Conservation (phyloP, 805 yeast genomes). For the Suhomyces sp. region DNA sequence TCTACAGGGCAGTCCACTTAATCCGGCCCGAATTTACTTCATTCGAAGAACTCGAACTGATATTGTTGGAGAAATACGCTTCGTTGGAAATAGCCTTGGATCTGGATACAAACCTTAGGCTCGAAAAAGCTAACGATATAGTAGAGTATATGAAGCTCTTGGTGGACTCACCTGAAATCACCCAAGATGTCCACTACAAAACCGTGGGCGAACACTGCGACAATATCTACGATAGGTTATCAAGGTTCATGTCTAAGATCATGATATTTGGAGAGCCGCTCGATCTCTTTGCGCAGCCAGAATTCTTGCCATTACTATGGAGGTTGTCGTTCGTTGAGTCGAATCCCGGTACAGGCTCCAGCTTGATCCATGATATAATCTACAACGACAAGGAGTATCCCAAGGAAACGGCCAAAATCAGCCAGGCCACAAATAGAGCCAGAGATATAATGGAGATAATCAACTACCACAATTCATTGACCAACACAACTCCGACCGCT, state of each 20-base stretch:
- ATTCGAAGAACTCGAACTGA: conserved; percentile 22
- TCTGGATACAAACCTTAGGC: conserved; percentile 8
- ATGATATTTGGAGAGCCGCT: conserved; percentile 23
- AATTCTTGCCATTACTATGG: conserved; percentile 36
- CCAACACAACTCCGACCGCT: conserved; percentile 10
- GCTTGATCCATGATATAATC: conserved; percentile 23
- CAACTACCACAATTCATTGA: conserved; percentile 16
- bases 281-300: conserved; percentile 22
- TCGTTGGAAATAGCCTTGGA: conserved; percentile 14
- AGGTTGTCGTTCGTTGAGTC: conserved; percentile 22
- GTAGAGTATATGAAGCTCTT: conserved; percentile 30
- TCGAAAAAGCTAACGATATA: conserved; percentile 26
- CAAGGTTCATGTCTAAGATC: conserved; percentile 26
- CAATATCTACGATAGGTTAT: conserved; percentile 19
- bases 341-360: conserved; percentile 19
- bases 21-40: conserved; percentile 22
- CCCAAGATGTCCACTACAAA: conserved; percentile 4
- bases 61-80: conserved; percentile 27
- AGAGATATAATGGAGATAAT: conserved; percentile 30
- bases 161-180: conserved; percentile 30
- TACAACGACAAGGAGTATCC: conserved; percentile 12
- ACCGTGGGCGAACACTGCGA: conserved; percentile 16
- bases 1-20: conserved; percentile 28
- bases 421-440: conserved; percentile 26
- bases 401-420: not conserved